Conservation (phyloP, 441 rosid species). For the Mallotus repandus region DNA sequence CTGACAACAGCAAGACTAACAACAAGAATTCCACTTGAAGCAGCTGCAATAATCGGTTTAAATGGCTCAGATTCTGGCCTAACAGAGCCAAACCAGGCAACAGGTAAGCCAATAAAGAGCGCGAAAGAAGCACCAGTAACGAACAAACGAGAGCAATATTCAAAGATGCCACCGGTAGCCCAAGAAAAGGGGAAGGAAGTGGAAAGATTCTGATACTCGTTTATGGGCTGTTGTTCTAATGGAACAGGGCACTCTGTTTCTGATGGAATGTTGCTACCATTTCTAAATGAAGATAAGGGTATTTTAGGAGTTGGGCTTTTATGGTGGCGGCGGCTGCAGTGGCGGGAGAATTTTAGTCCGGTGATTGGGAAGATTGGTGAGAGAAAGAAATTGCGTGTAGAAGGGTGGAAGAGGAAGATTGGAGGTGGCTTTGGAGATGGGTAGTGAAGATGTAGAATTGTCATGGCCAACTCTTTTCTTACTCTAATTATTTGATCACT, state of each 20-base stretch:
- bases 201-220: constrained; percentile 75
- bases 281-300: constrained; percentile 38
- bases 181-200: constrained; percentile 85
- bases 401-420: constrained; percentile 5
- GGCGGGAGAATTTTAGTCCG: constrained; percentile 21
- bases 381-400: constrained; percentile 7
- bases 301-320: constrained; percentile 19
- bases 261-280: constrained; percentile 57
- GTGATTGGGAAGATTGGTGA: constrained; percentile 13
- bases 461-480: constrained; percentile 22
- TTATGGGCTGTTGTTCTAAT: constrained; percentile 71
- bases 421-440: constrained; percentile 27
- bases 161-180: constrained; percentile 58
- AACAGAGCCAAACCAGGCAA: constrained; percentile 76
- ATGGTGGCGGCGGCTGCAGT: constrained; percentile 20
- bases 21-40: constrained; percentile 72
- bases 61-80: constrained; percentile 63
- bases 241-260: constrained; percentile 89
- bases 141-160: constrained; percentile 58
- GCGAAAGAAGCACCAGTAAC: constrained; percentile 74
- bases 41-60: constrained; percentile 51
- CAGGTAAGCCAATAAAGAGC: constrained; percentile 69
- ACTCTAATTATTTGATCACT: background rate
- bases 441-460: constrained; percentile 26
- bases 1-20: constrained; percentile 79